Conservation (phyloP, 805 yeast species). For the Isabelozyma rhagii region DNA sequence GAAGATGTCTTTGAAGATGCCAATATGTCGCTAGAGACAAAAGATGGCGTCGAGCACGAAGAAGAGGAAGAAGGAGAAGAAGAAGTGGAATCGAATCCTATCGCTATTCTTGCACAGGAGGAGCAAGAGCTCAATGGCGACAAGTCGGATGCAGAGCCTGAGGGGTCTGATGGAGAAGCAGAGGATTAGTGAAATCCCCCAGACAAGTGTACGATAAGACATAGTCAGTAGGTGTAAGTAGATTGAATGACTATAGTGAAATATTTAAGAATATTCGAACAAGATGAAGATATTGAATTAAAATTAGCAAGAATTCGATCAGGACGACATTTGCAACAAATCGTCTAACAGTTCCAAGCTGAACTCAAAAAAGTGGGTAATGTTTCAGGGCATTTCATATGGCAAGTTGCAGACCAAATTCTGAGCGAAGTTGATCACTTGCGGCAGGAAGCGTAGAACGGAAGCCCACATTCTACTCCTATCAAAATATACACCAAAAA, state of each 20-base stretch:
- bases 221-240: slow-evolving; percentile 9
- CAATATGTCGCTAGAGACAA: slow-evolving; percentile 3
- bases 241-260: neutral
- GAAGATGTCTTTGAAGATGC: slow-evolving; percentile 8
- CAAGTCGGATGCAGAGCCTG: slow-evolving; percentile 14
- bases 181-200: slow-evolving; percentile 4
- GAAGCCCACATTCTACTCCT: slow-evolving; percentile 55
- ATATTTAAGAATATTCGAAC: too few relatives aligned
- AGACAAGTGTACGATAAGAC: slow-evolving; percentile 4
- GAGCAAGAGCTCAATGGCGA: slow-evolving; percentile 31
- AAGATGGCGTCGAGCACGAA: slow-evolving; percentile 6
- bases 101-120: slow-evolving; percentile 27
- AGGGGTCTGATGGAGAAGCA: slow-evolving; percentile 12
- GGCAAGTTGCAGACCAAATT: neutral
- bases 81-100: slow-evolving; percentile 20
- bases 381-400: neutral
- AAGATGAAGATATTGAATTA: too few relatives aligned
- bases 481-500: slow-evolving; percentile 43
- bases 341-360: too few relatives aligned
- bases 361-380: too few relatives aligned
- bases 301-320: too few relatives aligned
- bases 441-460: slow-evolving; percentile 40
- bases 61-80: slow-evolving; percentile 10
- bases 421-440: too few relatives aligned
- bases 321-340: too few relatives aligned